phyloP scores from a whole-genome alignment of 495 filamentous ascomycete genomes.

The Penicilliopsis zonata region DNA sequence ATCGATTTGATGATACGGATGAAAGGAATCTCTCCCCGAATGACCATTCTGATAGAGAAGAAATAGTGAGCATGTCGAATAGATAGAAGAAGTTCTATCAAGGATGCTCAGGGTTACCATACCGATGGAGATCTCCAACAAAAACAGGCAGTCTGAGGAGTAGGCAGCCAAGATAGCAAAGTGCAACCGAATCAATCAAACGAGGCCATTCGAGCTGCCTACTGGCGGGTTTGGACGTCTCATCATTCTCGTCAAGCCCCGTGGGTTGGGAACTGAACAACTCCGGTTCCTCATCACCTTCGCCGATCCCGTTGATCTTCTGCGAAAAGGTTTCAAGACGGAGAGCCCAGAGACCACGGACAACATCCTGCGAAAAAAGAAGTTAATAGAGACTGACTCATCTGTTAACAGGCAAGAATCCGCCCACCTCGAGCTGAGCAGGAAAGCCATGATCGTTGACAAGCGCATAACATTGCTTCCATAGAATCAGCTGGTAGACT shows the following conservation, averaged over 20 bases:
- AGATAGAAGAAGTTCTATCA: too few relatives aligned
- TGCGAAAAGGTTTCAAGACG: constrained; percentile 40
- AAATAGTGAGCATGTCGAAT: too few relatives aligned
- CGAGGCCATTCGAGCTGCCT: constrained; percentile 35
- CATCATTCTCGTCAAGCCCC: constrained; percentile 14
- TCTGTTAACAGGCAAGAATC: neutral
- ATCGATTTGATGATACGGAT: constrained; percentile 31
- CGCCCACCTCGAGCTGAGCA: constrained; percentile 46
- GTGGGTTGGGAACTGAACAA: constrained; percentile 42
- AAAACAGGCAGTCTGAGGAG: constrained; percentile 53
- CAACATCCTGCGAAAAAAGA: constrained; percentile 27
- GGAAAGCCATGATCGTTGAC: constrained; percentile 50
- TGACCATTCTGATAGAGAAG: constrained; percentile 23
- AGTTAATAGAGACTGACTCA: too few relatives aligned
- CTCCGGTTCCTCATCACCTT: constrained; percentile 21
- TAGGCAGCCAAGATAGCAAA: constrained; percentile 56
- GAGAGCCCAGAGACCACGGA: constrained; percentile 60
- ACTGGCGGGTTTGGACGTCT: constrained; percentile 11
- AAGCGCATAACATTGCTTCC: constrained; percentile 58
- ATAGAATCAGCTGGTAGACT: constrained; percentile 71
- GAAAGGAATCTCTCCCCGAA: constrained; percentile 35
- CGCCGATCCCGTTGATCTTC: constrained; percentile 22
- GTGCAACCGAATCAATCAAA: constrained; percentile 47
- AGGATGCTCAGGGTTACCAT: too few relatives aligned
- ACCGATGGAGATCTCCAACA: constrained; percentile 50